Base-by-base conservation (phyloP, 805 yeast species). In the Metschnikowia gruessii region DNA sequence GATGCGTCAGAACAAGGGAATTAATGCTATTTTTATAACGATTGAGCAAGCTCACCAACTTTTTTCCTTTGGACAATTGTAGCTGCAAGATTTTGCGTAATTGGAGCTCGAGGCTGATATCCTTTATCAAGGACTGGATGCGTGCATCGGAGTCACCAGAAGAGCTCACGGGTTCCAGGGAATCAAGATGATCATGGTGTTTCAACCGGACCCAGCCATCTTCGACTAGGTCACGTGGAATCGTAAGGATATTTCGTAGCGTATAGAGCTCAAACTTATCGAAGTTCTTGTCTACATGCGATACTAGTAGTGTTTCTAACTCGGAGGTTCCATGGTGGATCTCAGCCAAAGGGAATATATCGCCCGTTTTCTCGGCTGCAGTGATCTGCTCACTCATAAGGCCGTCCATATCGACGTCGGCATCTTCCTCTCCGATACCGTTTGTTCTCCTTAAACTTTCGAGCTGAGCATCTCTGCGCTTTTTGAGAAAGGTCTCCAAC, bases 231-330 rank as follows among this genome's bases (percentile, higher is more conserved):
- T 82, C 85, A 4, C 65, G 65, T 0, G 96, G 96, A 15, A 91
- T 69, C 11, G 76, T 77, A 45, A 91, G 71, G 11, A 91, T 79
- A 60, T 91, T 91, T 58, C 96, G 69, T 42, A 88, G 66, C 2
- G 87, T 78, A 64, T 91, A 91, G 29, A 89, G 68, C 65, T 91
- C 97, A 56, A 87, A 82, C 61, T 84, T 84, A 63, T 91, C 97
- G 62, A 88, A 90, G 60, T 87, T 87, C 54, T 75, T 75, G 65
- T 90, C 96, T 10, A 90, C 85, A 0, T 83, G 76, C 50, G 80
- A 77, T 58, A 87, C 96, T 45, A 91, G 58, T 19, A 87, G 63
- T 0, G 90, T 80, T 57, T 90, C 96, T 35, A 90, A 66, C 59
- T 84, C 81, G 0, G 89, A 94, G 0, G 92, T 82, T 0, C 97